Evolutionary conservation across 768 basidiomycete species (phyloP).

Genomic region (Rhodocollybia butyracea): DNA sequence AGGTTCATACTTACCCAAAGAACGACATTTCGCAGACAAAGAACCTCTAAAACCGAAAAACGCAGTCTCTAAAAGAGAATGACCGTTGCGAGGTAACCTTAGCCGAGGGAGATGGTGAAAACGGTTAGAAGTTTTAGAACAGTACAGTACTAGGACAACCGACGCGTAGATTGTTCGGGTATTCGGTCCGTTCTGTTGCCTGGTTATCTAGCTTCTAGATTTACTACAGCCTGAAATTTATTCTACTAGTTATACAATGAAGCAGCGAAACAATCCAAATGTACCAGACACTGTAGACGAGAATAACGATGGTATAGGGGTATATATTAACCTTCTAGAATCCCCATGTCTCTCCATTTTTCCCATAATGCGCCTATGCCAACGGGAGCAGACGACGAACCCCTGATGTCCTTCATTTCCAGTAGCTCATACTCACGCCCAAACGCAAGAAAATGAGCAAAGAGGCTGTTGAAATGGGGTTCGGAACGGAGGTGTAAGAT

Average conservation of each 20-base stretch:
- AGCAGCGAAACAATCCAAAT: neutral
- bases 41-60: neutral
- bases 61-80: neutral
- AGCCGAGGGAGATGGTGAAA: too few relatives aligned
- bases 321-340: conserved; percentile 45
- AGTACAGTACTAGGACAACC: too few relatives aligned
- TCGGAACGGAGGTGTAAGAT: conserved; percentile 94
- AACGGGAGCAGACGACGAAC: conserved; percentile 55
- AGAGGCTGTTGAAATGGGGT: conserved; percentile 94
- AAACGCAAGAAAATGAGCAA: conserved; percentile 97
- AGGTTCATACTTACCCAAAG: conserved; percentile 33
- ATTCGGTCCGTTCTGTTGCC: too few relatives aligned
- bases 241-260: neutral
- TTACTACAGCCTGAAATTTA: neutral
- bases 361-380: conserved; percentile 84
- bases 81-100: too few relatives aligned
- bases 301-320: neutral
- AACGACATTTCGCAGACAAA: conserved; percentile 25
- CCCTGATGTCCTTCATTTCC: conserved; percentile 87
- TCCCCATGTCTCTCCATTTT: conserved; percentile 89
- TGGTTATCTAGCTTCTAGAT: neutral
- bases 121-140: too few relatives aligned
- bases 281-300: neutral
- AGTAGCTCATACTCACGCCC: conserved; percentile 93
- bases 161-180: too few relatives aligned